Conservation (phyloP, 2,329 filamentous ascomycete genomes). For the Phyllosticta citribraziliensis region DNA sequence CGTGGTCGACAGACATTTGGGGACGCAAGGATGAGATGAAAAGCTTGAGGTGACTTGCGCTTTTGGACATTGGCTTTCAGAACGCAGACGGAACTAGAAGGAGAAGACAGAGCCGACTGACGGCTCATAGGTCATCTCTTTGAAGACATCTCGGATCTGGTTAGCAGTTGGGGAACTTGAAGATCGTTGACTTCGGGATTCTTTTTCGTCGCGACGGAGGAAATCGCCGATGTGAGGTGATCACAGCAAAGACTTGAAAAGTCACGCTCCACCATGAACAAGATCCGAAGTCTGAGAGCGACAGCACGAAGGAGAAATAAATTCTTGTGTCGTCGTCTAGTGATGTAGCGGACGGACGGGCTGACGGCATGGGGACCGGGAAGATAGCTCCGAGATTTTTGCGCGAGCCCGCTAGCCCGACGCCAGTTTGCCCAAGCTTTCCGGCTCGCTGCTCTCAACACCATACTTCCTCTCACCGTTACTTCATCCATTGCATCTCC, state of each 20-base stretch:
- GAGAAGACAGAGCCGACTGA: neutral
- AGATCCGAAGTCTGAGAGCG: too few relatives aligned
- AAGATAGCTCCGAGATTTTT: slow-evolving; percentile 5
- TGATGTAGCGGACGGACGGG: neutral
- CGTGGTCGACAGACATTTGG: slow-evolving; percentile 15
- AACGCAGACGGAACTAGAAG: neutral
- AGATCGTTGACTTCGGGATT: neutral
- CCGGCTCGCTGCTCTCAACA: neutral
- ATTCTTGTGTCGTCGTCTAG: neutral
- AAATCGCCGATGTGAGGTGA: neutral
- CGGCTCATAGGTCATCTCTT: neutral
- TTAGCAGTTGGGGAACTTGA: neutral
- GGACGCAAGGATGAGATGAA: slow-evolving; percentile 12
- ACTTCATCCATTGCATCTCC: slow-evolving; percentile 18
- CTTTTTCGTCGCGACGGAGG: neutral
- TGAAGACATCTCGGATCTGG: neutral
- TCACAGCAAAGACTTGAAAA: too few relatives aligned
- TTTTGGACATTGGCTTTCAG: neutral
- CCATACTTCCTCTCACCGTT: slow-evolving; percentile 10
- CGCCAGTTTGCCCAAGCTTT: slow-evolving; percentile 4
- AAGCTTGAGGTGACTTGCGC: neutral
- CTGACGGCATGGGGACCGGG: neutral
- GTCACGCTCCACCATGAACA: too few relatives aligned
- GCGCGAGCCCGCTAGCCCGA: neutral
- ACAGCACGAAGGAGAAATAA: too few relatives aligned